Conservation (phyloP, 164 flowering plant genomes). For the Kingdonia uniflora region DNA sequence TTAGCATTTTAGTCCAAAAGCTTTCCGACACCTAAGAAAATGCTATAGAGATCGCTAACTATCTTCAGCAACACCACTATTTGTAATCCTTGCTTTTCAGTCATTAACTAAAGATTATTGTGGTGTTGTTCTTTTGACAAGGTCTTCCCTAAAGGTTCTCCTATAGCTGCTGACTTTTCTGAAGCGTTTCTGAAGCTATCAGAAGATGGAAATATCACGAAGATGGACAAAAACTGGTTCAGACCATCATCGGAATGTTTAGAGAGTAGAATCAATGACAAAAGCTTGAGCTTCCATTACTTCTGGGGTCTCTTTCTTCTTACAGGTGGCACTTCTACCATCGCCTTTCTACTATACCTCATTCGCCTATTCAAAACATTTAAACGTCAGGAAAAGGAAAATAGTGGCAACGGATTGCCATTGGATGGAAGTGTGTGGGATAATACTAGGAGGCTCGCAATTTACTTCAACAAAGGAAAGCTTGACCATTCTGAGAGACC, state of each 20-base stretch:
- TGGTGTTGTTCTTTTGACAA: not conserved
- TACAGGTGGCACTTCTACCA: constrained; percentile 18
- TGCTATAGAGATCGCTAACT: no score
- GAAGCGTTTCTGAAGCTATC: constrained; percentile 17
- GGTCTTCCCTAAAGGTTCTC: constrained; percentile 25
- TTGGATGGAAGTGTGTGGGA: constrained; percentile 1
- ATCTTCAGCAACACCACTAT: no score
- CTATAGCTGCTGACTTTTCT: constrained; percentile 15
- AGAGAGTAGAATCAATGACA: no score
- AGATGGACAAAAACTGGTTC: constrained; percentile 8
- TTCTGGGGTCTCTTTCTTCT: constrained; percentile 16
- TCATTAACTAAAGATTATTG: not conserved
- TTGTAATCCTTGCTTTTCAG: not conserved
- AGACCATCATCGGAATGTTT: not conserved
- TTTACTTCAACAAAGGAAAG: not conserved
- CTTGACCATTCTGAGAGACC: not conserved
- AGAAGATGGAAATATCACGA: constrained; percentile 14
- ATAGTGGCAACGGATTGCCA: no score
- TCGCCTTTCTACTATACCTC: constrained; percentile 16
- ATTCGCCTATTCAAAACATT: constrained; percentile 2
- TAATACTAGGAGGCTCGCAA: not conserved
- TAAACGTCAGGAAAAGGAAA: not conserved
- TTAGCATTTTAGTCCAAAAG: no score
- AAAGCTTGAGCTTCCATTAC: constrained; percentile 9
- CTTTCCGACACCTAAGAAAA: no score